Evolutionary conservation across 2,329 filamentous ascomycete genomes (phyloP), one percentile per base, ranked within the genome.

Genomic region (Fusarium pilosicola): DNA sequence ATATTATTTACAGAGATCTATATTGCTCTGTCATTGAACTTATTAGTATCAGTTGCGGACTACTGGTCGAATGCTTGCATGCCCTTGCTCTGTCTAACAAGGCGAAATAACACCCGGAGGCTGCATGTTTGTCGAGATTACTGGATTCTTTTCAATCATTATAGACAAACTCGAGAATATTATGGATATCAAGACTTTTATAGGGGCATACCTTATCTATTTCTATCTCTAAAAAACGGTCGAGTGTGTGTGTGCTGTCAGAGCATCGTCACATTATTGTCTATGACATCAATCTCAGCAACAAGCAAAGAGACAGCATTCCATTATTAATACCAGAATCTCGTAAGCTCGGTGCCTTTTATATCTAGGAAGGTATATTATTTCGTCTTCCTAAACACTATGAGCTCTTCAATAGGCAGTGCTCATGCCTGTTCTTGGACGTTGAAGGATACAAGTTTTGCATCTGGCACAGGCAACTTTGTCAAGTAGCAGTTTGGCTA

Each of bases 1-100:
- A 34, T 73, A 71, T 15, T 71, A 57, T 32, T 69, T 74, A 14
- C 68, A 71, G 10, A 74, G 45, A 14, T 38, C 41, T 7, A 70
- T 62, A 34, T 74, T 69, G 22, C 39, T 41, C 68, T 70, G 20
- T 54, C 12, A 3, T 45, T 18, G 20, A 12, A 20, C 46, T 14
- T 9, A 15, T 55, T 36, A 49, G 46, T 13, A 56, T 22, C 24
- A 13, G 18, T 20, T 46, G 30, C 20, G 22, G 38, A 42, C n/a
- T 34, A 11, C 4, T 46, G 15, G 17, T 22, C 14, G 5, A 3
- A 46, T 38, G 42, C 52, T 30, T 22, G 55, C 65, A 58, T 70
- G 58, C 34, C 68, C 67, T 32, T 68, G 58, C 32, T 64, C 52
- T 28, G 67, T 69, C 36, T 69, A 48, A 20, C 26, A 45, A 24